Conservation (phyloP, 148 eudicot species). For the Chenopodium suecicum region DNA sequence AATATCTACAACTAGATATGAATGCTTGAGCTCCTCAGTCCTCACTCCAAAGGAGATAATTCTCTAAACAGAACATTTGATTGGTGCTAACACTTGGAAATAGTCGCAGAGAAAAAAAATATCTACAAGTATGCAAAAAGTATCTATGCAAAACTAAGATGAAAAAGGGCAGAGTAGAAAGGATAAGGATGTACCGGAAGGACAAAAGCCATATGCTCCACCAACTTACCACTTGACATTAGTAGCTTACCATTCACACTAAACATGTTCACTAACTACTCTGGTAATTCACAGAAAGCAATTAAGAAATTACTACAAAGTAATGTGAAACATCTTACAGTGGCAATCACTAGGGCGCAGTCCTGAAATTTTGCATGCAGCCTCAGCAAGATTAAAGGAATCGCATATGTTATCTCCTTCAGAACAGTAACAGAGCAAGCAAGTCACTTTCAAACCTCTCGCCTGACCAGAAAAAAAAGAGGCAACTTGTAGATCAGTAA, state of each 20-base stretch:
- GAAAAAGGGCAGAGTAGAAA: not conserved
- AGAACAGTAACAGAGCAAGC: conserved; percentile 90
- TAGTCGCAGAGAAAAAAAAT: not conserved
- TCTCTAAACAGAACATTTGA: not conserved
- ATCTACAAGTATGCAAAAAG: not conserved
- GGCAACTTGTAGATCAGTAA: not conserved
- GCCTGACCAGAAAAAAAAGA: conserved; percentile 49
- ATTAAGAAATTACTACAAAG: not conserved
- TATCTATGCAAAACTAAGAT: not conserved
- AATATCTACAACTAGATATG: not conserved
- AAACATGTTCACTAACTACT: not conserved
- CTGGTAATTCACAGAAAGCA: not conserved
- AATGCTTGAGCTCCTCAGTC: not conserved
- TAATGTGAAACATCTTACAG: conserved; percentile 38
- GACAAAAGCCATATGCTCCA: not conserved
- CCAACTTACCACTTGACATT: not conserved
- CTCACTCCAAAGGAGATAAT: not conserved
- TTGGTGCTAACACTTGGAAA: not conserved
- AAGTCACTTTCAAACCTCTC: conserved; percentile 88
- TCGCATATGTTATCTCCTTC: conserved; percentile 98
- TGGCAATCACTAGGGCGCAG: conserved; percentile 32
- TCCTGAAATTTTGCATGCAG: conserved; percentile 56
- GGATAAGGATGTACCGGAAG: not conserved
- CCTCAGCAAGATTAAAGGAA: conserved; percentile 80
- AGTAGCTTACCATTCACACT: not conserved